Percentiles rank a stretch among this genome's conserved stretches.
phyloP scores from a whole-genome alignment of 441 rosid species.

The Adansonia madagascariensis region DNA sequence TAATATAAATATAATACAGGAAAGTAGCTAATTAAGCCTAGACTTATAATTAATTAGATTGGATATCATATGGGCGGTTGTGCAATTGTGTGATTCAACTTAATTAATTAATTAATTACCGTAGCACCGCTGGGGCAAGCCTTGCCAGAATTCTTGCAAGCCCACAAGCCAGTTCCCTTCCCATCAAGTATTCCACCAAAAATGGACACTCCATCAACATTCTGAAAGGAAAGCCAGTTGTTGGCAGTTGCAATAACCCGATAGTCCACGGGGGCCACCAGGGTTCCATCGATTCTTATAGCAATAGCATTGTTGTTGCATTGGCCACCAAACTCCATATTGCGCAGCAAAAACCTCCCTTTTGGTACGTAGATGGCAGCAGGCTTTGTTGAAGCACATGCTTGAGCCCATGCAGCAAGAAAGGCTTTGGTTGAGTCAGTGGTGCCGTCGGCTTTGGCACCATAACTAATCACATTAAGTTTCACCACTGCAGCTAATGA shows the following conservation, averaged over 20 bases:
- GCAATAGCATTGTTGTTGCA: constrained; percentile 51
- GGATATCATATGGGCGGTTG: too few species aligned
- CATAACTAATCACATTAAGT: constrained; percentile 47
- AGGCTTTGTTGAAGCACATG: constrained; percentile 53
- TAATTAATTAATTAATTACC: constrained; percentile 34
- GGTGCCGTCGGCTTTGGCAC: constrained; percentile 69
- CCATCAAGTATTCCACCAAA: constrained; percentile 68
- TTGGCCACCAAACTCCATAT: constrained; percentile 50
- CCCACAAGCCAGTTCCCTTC: constrained; percentile 61
- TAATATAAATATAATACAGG: too few species aligned
- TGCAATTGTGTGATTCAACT: too few species aligned
- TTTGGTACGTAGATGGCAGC: constrained; percentile 58
- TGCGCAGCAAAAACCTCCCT: constrained; percentile 54
- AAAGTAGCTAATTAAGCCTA: too few species aligned
- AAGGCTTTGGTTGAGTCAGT: constrained; percentile 71
- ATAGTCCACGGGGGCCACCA: constrained; percentile 62
- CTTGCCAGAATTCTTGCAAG: constrained; percentile 59
- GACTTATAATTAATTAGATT: too few species aligned
- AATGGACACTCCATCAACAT: constrained; percentile 57
- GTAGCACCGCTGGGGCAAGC: constrained; percentile 71
- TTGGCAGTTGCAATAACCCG: constrained; percentile 33
- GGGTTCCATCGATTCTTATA: constrained; percentile 55
- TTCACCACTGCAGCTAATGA: constrained; percentile 39
- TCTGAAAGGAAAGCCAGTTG: constrained; percentile 49
- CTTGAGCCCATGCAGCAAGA: constrained; percentile 56